These are phyloP conservation scores for Diaporthe ilicicola DNA, from an alignment of 2,329 filamentous ascomycete genomes.

Conservation along the genomic window DNA sequence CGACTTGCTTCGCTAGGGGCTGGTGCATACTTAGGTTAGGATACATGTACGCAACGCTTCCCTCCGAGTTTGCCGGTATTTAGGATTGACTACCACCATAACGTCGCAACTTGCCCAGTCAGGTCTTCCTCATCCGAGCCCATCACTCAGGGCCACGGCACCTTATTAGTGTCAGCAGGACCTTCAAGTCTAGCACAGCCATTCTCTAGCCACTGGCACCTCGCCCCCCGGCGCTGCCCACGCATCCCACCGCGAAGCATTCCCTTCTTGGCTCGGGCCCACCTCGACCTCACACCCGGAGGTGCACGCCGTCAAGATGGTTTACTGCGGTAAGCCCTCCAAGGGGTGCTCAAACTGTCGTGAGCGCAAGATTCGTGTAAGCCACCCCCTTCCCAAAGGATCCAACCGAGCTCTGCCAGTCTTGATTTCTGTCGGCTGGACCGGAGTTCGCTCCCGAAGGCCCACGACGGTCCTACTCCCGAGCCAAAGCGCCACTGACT, in stretches of 20 bases:
- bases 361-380: constrained; percentile 63
- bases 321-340: constrained; percentile 66
- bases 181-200: not conserved
- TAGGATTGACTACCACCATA: not conserved
- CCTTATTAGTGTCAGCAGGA: not conserved
- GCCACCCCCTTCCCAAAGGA: constrained; percentile 39
- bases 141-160: constrained; percentile 2
- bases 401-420: not conserved
- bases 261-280: constrained; percentile 11
- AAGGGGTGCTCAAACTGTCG: constrained; percentile 65
- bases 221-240: constrained; percentile 1
- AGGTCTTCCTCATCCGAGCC: not conserved
- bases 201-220: not conserved
- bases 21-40: not conserved
- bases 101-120: constrained; percentile 5
- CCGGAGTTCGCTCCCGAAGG: not conserved
- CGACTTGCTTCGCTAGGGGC: not conserved
- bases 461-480: not conserved
- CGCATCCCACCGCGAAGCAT: constrained; percentile 14
- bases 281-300: constrained; percentile 7
- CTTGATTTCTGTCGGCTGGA: not conserved
- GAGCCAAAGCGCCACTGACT: constrained; percentile 11
- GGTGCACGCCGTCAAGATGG: constrained; percentile 49
- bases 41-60: constrained; percentile 14
- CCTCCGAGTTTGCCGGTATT: constrained; percentile 10